These are phyloP conservation scores for Sequoia sempervirens DNA, from an alignment of 75 land plant species.

Conservation along the genomic window DNA sequence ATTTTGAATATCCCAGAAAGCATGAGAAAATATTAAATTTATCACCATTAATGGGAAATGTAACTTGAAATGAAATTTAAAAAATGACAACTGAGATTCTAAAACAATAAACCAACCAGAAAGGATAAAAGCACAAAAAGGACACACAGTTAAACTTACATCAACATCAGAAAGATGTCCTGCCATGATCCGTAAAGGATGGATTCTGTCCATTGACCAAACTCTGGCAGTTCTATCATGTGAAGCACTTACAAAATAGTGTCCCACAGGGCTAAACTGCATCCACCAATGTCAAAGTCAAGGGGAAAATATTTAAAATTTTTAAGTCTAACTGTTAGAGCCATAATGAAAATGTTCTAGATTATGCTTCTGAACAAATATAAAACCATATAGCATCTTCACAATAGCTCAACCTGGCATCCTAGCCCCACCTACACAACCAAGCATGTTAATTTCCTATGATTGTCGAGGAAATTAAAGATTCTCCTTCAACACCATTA, in stretches of 20 bases:
- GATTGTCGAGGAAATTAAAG: not conserved
- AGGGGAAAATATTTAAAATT: not conserved
- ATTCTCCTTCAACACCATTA: not conserved
- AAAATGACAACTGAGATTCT: not conserved
- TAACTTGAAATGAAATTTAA: not conserved
- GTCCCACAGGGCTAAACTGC: constrained; percentile 98
- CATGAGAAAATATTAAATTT: not conserved
- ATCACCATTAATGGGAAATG: not conserved
- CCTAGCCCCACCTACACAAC: not conserved
- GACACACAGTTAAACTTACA: constrained; percentile 40
- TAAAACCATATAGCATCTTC: not conserved
- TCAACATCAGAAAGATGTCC: constrained; percentile 99
- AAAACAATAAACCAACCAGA: not conserved
- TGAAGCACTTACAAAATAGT: constrained; percentile 95
- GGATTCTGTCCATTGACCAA: constrained; percentile 94
- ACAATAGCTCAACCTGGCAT: not conserved
- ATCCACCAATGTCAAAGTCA: constrained; percentile 8
- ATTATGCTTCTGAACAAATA: not conserved
- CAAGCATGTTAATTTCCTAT: not conserved
- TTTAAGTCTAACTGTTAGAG: not conserved
- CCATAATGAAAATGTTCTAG: not conserved
- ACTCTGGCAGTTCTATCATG: constrained; percentile 97
- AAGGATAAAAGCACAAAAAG: not conserved
- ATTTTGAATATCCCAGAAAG: not conserved
- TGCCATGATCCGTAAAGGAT: constrained; percentile 88